Evolutionary conservation across 306 rosid genomes (phyloP).

Genomic region (Ormosia emarginata): DNA sequence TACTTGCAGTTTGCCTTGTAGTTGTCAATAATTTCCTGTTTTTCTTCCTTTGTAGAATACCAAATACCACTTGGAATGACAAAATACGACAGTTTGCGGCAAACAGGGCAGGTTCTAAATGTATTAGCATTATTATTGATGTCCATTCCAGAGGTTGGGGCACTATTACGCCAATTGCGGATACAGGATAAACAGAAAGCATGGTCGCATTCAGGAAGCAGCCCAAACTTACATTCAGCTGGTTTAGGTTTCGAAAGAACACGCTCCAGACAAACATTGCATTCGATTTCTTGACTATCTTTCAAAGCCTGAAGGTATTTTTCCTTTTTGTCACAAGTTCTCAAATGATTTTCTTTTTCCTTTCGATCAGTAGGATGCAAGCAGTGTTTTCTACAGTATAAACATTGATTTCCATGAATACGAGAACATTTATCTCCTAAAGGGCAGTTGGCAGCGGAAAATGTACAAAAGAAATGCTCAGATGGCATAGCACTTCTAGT

Average conservation of each 20-base stretch:
- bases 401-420: constrained; percentile 77
- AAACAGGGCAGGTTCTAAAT: constrained; percentile 87
- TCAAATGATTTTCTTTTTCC: constrained; percentile 67
- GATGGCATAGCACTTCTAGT: constrained; percentile 36
- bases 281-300: constrained; percentile 81
- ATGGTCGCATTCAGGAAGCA: constrained; percentile 88
- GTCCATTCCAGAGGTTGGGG: constrained; percentile 64
- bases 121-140: constrained; percentile 51
- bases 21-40: constrained; percentile 79
- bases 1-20: constrained; percentile 90
- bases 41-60: constrained; percentile 82
- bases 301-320: constrained; percentile 64
- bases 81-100: constrained; percentile 80
- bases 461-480: constrained; percentile 56
- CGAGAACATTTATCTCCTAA: constrained; percentile 63
- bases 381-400: constrained; percentile 74
- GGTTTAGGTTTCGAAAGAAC: constrained; percentile 70
- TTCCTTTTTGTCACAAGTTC: constrained; percentile 68
- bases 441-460: constrained; percentile 78
- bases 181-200: constrained; percentile 91
- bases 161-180: constrained; percentile 89
- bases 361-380: constrained; percentile 71
- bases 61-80: constrained; percentile 93
- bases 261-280: constrained; percentile 86
- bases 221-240: constrained; percentile 81